Percentiles rank a stretch among this genome's conserved stretches.
These are phyloP conservation scores for Rhizoclosmatium sp. DNA, from an alignment of 192 early-diverging fungal genomes.

Conservation along the genomic window DNA sequence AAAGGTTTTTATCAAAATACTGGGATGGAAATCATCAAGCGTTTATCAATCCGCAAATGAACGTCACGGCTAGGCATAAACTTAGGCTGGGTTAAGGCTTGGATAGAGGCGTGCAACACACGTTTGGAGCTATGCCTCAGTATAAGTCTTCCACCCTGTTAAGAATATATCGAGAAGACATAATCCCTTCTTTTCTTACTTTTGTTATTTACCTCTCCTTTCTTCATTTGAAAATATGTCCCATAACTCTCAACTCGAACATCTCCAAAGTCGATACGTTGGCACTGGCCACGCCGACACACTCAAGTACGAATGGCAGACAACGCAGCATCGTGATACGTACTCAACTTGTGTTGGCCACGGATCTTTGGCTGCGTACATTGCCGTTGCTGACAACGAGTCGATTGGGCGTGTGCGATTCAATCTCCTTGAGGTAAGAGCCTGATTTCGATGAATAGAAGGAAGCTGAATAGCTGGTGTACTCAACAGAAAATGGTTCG, in stretches of 20 bases:
- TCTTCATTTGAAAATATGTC: neutral
- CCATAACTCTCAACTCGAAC: slow-evolving; percentile 17
- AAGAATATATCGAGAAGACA: no score
- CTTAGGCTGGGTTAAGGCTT: no score
- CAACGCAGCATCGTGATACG: slow-evolving; percentile 84
- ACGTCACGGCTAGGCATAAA: no score
- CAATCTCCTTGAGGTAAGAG: slow-evolving; percentile 74
- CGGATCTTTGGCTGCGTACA: slow-evolving; percentile 77
- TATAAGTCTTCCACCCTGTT: no score
- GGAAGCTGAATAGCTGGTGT: neutral
- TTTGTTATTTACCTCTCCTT: neutral
- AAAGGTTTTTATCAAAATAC: no score
- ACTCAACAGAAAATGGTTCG: slow-evolving; percentile 29
- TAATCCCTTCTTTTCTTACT: neutral
- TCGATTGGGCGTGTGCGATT: slow-evolving; percentile 75
- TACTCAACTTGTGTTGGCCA: slow-evolving; percentile 83
- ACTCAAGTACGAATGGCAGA: slow-evolving; percentile 86
- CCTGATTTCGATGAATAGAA: neutral
- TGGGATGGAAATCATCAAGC: no score
- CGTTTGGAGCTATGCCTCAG: no score
- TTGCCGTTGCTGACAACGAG: slow-evolving; percentile 89
- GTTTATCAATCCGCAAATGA: no score
- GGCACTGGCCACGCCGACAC: slow-evolving; percentile 94
- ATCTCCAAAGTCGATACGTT: slow-evolving; percentile 46
- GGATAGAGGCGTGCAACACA: no score